These are phyloP conservation scores for Corchorus capsularis DNA, from an alignment of 345 rosid species.

Conservation along the genomic window DNA sequence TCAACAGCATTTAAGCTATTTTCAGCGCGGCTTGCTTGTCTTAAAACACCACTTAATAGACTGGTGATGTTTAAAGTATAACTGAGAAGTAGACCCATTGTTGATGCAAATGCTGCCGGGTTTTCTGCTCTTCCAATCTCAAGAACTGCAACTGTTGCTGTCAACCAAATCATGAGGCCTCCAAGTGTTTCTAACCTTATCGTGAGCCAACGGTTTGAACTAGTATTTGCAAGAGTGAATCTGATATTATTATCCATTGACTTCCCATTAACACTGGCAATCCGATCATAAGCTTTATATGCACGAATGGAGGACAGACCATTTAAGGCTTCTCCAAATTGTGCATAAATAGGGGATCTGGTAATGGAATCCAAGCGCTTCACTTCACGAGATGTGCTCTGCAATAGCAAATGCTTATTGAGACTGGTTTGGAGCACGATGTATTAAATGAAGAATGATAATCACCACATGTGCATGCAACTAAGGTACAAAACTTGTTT, in stretches of 20 bases:
- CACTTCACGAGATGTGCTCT: slow-evolving; percentile 95
- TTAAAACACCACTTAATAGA: slow-evolving; percentile 73
- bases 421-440: not conserved
- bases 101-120: slow-evolving; percentile 71
- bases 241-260: slow-evolving; percentile 92
- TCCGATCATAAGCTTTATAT: slow-evolving; percentile 83
- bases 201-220: slow-evolving; percentile 85
- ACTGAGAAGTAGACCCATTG: slow-evolving; percentile 94
- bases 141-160: slow-evolving; percentile 85
- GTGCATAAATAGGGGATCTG: slow-evolving; percentile 91
- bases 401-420: slow-evolving; percentile 19
- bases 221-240: slow-evolving; percentile 77
- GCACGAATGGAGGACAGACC: slow-evolving; percentile 90
- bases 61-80: slow-evolving; percentile 81
- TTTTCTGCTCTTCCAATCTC: slow-evolving; percentile 66
- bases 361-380: slow-evolving; percentile 90
- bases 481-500: not conserved
- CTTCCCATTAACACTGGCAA: slow-evolving; percentile 75
- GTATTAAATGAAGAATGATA: not conserved
- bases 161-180: slow-evolving; percentile 92
- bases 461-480: slow-evolving; percentile 1
- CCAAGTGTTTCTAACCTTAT: slow-evolving; percentile 86
- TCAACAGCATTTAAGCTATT: slow-evolving; percentile 95
- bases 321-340: slow-evolving; percentile 92
- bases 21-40: slow-evolving; percentile 93